Conservation (phyloP, 1,139 yeast species). For the Scheffersomyces parashehatae region DNA sequence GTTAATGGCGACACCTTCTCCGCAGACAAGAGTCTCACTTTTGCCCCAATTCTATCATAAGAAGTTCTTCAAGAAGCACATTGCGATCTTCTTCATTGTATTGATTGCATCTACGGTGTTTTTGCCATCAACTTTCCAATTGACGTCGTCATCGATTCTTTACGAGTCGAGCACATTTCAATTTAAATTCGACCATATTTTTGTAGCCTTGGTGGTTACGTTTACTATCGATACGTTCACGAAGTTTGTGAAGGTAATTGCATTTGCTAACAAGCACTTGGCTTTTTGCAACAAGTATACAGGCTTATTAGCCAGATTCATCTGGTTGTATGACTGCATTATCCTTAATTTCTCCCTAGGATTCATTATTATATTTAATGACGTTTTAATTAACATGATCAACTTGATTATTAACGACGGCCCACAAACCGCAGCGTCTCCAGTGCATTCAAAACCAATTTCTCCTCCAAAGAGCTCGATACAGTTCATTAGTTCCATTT, state of each 20-base stretch:
- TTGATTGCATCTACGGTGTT: conserved; percentile 7
- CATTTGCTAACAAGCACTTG: conserved; percentile 9
- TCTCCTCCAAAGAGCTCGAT: conserved; percentile 5
- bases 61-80: background rate
- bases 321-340: conserved; percentile 24
- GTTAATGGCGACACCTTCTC: no score
- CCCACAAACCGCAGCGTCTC: conserved; percentile 4
- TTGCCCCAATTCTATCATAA: background rate
- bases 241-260: conserved; percentile 14
- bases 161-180: conserved; percentile 7
- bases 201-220: conserved; percentile 16
- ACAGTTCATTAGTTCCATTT: conserved; percentile 18
- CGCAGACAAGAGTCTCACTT: background rate
- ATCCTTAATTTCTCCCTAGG: conserved; percentile 15
- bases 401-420: conserved; percentile 8
- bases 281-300: conserved; percentile 15
- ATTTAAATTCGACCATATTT: conserved; percentile 24
- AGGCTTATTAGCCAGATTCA: conserved; percentile 17
- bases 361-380: conserved; percentile 20
- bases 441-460: background rate
- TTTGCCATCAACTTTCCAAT: conserved; percentile 17
- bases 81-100: background rate
- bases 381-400: conserved; percentile 22
- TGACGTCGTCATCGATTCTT: conserved; percentile 19
- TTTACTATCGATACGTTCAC: conserved; percentile 13